Evolutionary conservation across 1,284 basidiomycete genomes (phyloP), one percentile per base, ranked within the genome.

Genomic region (Chondrostereum purpureum): DNA sequence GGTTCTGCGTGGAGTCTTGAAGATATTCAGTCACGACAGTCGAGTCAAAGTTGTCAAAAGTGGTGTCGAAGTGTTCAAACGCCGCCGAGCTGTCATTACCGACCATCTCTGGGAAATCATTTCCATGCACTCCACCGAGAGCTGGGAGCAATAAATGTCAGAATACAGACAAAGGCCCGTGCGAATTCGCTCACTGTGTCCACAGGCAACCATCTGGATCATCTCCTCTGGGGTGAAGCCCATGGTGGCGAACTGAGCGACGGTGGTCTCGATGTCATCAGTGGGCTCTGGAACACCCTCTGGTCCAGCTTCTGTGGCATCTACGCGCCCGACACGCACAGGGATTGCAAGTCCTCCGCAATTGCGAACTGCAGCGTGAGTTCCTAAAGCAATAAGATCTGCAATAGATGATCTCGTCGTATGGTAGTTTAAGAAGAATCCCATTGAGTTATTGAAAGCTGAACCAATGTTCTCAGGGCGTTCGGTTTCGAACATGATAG

Each of bases 201-300:
- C 60, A 41, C 60, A 62, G 1, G 58, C 56, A 18, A 55, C 52
- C 20, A 62, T 38, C 5, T 42, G 47, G 19, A 62, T 61, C 47
- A 56, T 56, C 33, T 60, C 59, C 5, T 27, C 42, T 37, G 51
- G 49, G 35, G 42, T 51, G 41, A 61, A 59, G 1, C 60, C 59
- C 24, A 53, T 49, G 10, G 49, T 42, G 0, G 50, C 50, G 39
- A 62, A 62, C n/a, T 50, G 37, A 3, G 44, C 42, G 13, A 53
- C 45, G 16, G 55, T 55, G 4, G 43, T 46, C 3, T 47, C 46
- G 8, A 60, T 41, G 16, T 44, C 45, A 10, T 56, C 52, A 24
- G 57, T 50, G 3, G 59, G 59, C 20, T 61, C 50, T 0, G 60
- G 60, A 3, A 62, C 60, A 22, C 60, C 60, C n/a, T 50, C 49